Evolutionary conservation across 2,329 filamentous ascomycete genomes (phyloP).

Genomic region (Aureobasidium mangrovei): DNA sequence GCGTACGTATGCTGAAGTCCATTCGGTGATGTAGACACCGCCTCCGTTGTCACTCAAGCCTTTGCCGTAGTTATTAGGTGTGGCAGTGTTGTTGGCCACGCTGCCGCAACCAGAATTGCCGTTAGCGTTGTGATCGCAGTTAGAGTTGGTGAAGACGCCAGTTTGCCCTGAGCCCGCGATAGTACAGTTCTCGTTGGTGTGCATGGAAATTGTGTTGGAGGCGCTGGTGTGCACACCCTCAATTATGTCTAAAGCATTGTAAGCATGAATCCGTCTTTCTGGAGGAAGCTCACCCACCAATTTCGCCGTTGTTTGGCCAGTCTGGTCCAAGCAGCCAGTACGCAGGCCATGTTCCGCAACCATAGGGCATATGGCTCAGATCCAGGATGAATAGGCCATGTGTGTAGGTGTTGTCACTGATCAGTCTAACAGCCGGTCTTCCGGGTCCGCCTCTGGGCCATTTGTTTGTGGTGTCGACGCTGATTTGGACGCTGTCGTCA

Average conservation of each 20-base stretch:
- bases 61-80: constrained; percentile 28
- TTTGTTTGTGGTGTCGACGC: constrained; percentile 31
- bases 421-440: constrained; percentile 28
- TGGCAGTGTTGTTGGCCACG: constrained; percentile 15
- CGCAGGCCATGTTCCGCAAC: constrained; percentile 34
- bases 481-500: constrained; percentile 23
- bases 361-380: constrained; percentile 30
- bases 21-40: constrained; percentile 30
- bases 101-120: constrained; percentile 27
- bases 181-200: constrained; percentile 25
- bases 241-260: constrained; percentile 26
- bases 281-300: constrained; percentile 18
- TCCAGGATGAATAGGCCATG: constrained; percentile 33
- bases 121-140: constrained; percentile 23
- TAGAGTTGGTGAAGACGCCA: constrained; percentile 20
- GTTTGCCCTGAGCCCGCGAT: constrained; percentile 25
- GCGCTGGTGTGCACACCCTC: constrained; percentile 27
- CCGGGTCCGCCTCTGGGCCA: constrained; percentile 32
- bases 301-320: constrained; percentile 28
- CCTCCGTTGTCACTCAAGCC: constrained; percentile 25
- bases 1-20: constrained; percentile 27
- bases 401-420: constrained; percentile 30
- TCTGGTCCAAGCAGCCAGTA: constrained; percentile 41
- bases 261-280: background rate
- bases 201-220: constrained; percentile 25